These are phyloP conservation scores for Agrocybe chaxingu DNA, from an alignment of 768 basidiomycete species.

Conservation along the genomic window DNA sequence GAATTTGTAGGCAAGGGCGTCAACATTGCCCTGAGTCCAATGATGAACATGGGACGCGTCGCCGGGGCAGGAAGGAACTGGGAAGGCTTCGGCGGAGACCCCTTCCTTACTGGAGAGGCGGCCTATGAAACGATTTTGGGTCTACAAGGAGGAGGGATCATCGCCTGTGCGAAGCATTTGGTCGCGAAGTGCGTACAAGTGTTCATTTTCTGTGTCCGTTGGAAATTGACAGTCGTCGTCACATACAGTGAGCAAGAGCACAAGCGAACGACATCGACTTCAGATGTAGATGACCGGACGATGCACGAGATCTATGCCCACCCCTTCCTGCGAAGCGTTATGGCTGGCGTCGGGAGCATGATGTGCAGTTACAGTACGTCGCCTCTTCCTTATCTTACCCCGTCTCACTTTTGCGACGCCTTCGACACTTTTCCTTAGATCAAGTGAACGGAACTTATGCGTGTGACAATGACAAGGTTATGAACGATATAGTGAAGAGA, in stretches of 20 bases:
- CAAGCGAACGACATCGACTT: conserved; percentile 49
- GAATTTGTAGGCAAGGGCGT: conserved; percentile 86
- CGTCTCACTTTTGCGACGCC: neutral
- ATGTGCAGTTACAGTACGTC: conserved; percentile 79
- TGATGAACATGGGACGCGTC: conserved; percentile 86
- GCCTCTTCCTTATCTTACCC: neutral
- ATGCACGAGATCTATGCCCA: conserved; percentile 73
- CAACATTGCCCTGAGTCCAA: conserved; percentile 72
- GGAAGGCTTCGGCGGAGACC: conserved; percentile 95
- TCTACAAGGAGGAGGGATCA: conserved; percentile 74
- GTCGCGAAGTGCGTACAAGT: conserved; percentile 59
- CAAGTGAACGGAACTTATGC: conserved; percentile 69
- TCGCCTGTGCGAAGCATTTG: conserved; percentile 84
- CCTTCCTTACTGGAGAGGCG: conserved; percentile 74
- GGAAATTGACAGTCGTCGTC: neutral
- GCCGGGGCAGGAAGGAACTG: conserved; percentile 87
- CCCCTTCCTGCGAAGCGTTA: conserved; percentile 66
- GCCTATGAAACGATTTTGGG: conserved; percentile 85
- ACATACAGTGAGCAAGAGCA: conserved; percentile 64
- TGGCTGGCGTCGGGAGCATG: conserved; percentile 69
- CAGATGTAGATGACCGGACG: conserved; percentile 78
- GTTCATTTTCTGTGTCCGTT: neutral
- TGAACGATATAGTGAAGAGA: conserved; percentile 72
- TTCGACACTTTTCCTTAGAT: conserved; percentile 36
- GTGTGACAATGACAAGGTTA: conserved; percentile 67